Conservation (phyloP, 2,329 filamentous ascomycete species). For the Fusarium sp. region DNA sequence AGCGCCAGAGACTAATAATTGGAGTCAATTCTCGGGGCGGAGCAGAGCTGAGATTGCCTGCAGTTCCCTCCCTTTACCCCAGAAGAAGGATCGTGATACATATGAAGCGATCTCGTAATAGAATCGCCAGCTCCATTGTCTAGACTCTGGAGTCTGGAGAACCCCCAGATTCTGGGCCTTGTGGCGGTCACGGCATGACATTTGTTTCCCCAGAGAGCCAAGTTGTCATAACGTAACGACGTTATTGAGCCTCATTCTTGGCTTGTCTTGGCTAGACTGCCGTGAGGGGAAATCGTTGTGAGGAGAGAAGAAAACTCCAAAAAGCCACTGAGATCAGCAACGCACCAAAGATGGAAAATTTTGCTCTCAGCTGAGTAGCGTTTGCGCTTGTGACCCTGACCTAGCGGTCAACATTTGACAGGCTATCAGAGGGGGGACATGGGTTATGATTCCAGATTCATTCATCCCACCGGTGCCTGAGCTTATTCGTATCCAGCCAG, state of each 20-base stretch:
- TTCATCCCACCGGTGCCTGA: slow-evolving; percentile 17
- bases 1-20: slow-evolving; percentile 37
- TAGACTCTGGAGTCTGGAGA: slow-evolving; percentile 35
- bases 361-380: slow-evolving; percentile 10
- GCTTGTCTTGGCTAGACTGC: slow-evolving; percentile 1
- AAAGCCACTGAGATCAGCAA: slow-evolving; percentile 24
- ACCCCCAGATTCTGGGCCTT: slow-evolving; percentile 33
- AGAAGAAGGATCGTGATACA: slow-evolving; percentile 26
- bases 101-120: slow-evolving; percentile 40
- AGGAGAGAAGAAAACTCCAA: slow-evolving; percentile 16
- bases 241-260: slow-evolving; percentile 27
- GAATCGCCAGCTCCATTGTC: slow-evolving; percentile 25
- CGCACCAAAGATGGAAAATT: slow-evolving; percentile 32
- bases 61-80: slow-evolving; percentile 23
- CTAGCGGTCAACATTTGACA: slow-evolving; percentile 18
- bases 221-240: slow-evolving; percentile 18
- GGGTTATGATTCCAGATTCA: slow-evolving; percentile 17
- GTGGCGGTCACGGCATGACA: slow-evolving; percentile 18
- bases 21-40: slow-evolving; percentile 28
- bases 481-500: slow-evolving; percentile 30
- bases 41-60: slow-evolving; percentile 28
- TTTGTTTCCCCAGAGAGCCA: slow-evolving; percentile 40
- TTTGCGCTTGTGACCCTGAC: slow-evolving; percentile 1
- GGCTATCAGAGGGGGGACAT: slow-evolving; percentile 9
- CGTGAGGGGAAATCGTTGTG: slow-evolving; percentile 34